phyloP scores from a whole-genome alignment of 163 green algal genomes.

The Volvox carteri region DNA sequence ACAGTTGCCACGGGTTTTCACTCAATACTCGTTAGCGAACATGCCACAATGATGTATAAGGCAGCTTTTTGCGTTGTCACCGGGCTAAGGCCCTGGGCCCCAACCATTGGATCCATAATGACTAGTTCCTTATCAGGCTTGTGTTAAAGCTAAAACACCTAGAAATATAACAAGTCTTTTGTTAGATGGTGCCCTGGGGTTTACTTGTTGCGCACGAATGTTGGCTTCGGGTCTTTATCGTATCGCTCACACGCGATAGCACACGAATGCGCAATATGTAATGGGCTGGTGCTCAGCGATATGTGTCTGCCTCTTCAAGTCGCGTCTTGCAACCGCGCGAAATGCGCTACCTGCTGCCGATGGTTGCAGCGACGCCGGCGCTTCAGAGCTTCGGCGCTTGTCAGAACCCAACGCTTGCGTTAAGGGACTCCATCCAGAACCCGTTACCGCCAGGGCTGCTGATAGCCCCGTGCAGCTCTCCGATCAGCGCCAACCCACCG shows the following conservation, averaged over 20 bases:
- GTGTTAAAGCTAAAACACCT: background rate
- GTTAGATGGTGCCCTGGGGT: background rate
- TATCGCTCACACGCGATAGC: background rate
- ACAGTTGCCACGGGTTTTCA: too few relatives aligned
- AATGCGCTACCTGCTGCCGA: background rate
- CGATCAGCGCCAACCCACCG: background rate
- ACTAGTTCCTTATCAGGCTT: background rate
- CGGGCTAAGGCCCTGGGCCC: too few relatives aligned
- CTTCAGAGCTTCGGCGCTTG: background rate
- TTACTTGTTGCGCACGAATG: background rate
- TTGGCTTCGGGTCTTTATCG: background rate
- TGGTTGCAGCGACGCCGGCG: background rate
- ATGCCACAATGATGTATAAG: too few relatives aligned
- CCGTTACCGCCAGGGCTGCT: background rate
- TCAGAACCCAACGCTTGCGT: background rate
- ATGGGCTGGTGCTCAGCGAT: background rate
- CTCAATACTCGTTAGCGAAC: too few relatives aligned
- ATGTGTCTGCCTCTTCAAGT: background rate
- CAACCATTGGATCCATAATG: background rate
- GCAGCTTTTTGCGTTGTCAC: too few relatives aligned
- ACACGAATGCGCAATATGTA: background rate
- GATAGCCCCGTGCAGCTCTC: background rate
- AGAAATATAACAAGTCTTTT: background rate
- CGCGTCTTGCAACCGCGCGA: background rate
- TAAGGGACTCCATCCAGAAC: background rate